Percentiles rank a stretch among this genome's conserved stretches.
phyloP scores from a whole-genome alignment of 176 grass and related monocot genomes.

The Alloteropsis semialata region DNA sequence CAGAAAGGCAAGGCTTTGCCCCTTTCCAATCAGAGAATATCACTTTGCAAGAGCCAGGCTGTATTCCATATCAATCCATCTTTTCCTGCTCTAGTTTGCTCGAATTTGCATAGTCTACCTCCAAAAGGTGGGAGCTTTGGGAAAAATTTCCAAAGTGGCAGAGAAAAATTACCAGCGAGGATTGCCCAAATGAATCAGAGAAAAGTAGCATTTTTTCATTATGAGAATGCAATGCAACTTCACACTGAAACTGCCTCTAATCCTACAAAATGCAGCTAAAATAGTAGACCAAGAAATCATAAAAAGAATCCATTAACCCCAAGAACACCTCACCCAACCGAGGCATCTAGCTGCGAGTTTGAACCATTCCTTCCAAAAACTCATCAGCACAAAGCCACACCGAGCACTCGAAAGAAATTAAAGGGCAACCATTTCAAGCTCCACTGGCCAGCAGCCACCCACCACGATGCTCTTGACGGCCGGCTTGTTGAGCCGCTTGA shows the following conservation, averaged over 20 bases:
- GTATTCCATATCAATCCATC: neutral
- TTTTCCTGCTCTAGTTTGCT: neutral
- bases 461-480: constrained; percentile 68
- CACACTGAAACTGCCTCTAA: neutral
- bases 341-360: neutral
- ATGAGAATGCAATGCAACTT: neutral
- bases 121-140: constrained; percentile 14
- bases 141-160: neutral
- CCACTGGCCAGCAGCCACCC: neutral
- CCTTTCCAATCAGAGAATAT: neutral
- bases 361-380: neutral
- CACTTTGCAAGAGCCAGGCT: constrained; percentile 18
- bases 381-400: neutral
- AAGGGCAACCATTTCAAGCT: neutral
- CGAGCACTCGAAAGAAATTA: neutral
- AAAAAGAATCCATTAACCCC: neutral
- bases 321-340: neutral
- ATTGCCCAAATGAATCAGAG: constrained; percentile 8
- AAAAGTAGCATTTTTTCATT: constrained; percentile 12
- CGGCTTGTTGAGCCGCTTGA: constrained; percentile 66
- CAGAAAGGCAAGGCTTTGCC: neutral
- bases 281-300: neutral
- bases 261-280: constrained; percentile 1
- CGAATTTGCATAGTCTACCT: neutral
- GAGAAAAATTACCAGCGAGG: neutral